Base-by-base conservation (phyloP, 257 asterid genomes). In the Eucommia ulmoides region DNA sequence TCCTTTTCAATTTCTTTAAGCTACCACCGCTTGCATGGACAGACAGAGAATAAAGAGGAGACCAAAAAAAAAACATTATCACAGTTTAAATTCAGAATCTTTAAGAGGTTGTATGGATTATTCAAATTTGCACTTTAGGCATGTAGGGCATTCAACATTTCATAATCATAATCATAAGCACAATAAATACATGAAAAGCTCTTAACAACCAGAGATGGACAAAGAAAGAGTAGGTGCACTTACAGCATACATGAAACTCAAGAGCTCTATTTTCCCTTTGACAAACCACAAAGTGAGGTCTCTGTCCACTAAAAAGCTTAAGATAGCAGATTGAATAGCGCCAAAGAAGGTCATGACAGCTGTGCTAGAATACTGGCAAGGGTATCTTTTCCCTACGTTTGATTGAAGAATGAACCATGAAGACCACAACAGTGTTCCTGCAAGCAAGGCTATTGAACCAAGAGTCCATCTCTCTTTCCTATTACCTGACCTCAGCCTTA, bases 341-440 rank as follows among this genome's bases (percentile, higher is more conserved):
- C 95, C 75, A 56, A 85, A 85, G 55, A 61, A 68, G 24, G 91
- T 51, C 88, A 82, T 71, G 60, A 85, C 66, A 12, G 82, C 84
- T 1, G 94, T 85, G 74, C 75, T 73, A 0, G 85, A 82, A 62
- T 79, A 85, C 11, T 73, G 85, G 66, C 83, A 85, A 0, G 94
- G 95, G 41, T 77, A 85, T 19, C 45, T 67, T 65, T 64, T 73
- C 4, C 78, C 80, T 5, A 85, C 69, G 16, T 41, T 56, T 1
- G 75, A 33, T 24, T 85, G 96, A 21, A 82, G 62, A 55, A 85
- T 68, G 62, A 73, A 85, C 95, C 95, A 82, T 6, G 88, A 74
- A 3, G 94, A 77, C 88, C 80, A 82, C 53, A 75, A 54, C 2
- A 85, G 5, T 1, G 92, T 77, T 21, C 88, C 95, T 1, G 74